A percentile compares a stretch with the other conserved stretches of the same genome.
phyloP scores from a whole-genome alignment of 331 rosid genomes.

The Phaseolus coccineus region DNA sequence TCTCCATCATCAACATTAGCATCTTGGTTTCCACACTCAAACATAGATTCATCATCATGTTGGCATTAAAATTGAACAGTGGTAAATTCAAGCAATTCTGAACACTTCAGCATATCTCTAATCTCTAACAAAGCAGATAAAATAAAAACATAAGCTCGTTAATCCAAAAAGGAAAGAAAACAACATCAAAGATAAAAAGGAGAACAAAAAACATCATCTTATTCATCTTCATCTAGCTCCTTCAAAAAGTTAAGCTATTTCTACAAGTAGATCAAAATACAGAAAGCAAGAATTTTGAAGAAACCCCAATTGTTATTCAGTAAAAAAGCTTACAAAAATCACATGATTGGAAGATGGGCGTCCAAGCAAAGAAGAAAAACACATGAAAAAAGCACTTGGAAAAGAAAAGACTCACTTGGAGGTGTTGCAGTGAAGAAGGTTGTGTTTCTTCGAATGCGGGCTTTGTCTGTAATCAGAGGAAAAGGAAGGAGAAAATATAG shows the following conservation, averaged over 20 bases:
- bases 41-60: constrained; percentile 52
- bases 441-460: neutral
- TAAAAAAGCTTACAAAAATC: constrained; percentile 1
- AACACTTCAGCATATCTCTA: constrained; percentile 12
- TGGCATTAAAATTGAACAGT: constrained; percentile 33
- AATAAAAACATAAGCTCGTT: neutral
- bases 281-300: constrained; percentile 39
- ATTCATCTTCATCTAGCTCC: neutral
- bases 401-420: neutral
- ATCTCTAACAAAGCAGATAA: neutral
- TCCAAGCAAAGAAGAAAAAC: neutral
- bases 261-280: neutral
- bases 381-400: neutral
- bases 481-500: neutral
- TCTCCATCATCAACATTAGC: constrained; percentile 37
- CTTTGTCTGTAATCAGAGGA: neutral
- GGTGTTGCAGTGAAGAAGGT: neutral
- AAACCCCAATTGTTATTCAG: neutral
- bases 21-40: constrained; percentile 47
- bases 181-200: neutral
- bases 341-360: neutral
- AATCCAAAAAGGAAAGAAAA: neutral
- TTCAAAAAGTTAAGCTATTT: neutral
- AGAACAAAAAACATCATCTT: neutral
- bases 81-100: constrained; percentile 38